phyloP scores from a whole-genome alignment of 2,329 filamentous ascomycete species.

The Aquanectria penicillioides region DNA sequence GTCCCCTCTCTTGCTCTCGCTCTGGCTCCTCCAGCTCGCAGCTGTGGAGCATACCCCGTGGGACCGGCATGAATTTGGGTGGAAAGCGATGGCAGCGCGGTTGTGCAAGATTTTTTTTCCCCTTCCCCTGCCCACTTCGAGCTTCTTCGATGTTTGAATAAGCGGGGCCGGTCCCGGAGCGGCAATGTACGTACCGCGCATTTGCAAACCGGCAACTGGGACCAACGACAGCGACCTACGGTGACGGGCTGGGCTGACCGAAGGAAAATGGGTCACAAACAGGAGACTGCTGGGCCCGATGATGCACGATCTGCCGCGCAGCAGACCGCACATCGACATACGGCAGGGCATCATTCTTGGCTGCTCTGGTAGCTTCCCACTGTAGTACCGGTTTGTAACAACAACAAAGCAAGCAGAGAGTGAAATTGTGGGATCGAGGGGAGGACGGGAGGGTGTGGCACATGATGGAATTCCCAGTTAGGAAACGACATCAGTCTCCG shows the following conservation, averaged over 20 bases:
- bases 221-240: too few species aligned
- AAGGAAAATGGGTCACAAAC: background rate
- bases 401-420: constrained; percentile 1
- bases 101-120: background rate
- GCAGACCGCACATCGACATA: too few species aligned
- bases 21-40: too few species aligned
- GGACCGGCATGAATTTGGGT: constrained; percentile 17
- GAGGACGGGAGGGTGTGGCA: background rate
- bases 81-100: constrained; percentile 7
- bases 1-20: too few species aligned
- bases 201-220: background rate
- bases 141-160: background rate
- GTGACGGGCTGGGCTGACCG: constrained; percentile 7
- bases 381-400: background rate
- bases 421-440: background rate
- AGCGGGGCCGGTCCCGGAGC: constrained; percentile 19
- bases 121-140: background rate
- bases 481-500: constrained; percentile 8
- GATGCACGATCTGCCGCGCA: constrained; percentile 4
- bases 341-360: too few species aligned
- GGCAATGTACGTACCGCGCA: background rate
- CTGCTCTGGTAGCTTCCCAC: too few species aligned
- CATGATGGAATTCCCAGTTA: constrained; percentile 3
- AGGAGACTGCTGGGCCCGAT: constrained; percentile 1
- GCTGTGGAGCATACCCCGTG: constrained; percentile 11